A percentile compares a stretch with the other conserved stretches of the same genome.
Evolutionary conservation across 2,329 filamentous ascomycete genomes (phyloP).

Genomic region (Aspergillus puulaauensis): DNA sequence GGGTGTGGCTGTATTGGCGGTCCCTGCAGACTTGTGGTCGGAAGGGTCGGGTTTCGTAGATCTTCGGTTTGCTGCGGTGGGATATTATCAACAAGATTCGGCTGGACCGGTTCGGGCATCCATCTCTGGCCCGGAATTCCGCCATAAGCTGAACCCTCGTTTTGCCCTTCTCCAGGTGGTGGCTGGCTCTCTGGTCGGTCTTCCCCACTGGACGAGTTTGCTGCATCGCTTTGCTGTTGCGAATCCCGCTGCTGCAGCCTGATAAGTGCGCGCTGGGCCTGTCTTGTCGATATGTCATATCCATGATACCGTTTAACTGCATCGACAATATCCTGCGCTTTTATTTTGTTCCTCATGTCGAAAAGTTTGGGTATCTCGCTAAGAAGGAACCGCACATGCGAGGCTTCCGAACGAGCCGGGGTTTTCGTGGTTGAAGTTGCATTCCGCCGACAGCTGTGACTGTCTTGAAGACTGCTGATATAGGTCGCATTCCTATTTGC

Average conservation of each 20-base stretch:
- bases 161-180: conserved; percentile 25
- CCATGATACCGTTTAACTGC: conserved; percentile 43
- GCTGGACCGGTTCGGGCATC: conserved; percentile 30
- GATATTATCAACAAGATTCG: conserved; percentile 29
- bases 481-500: conserved; percentile 42
- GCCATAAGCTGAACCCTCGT: conserved; percentile 26
- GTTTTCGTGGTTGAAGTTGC: conserved; percentile 29
- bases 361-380: conserved; percentile 42
- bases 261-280: conserved; percentile 39
- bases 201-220: conserved; percentile 23
- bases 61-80: conserved; percentile 20
- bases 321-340: conserved; percentile 39
- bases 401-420: conserved; percentile 40
- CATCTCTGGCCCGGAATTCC: conserved; percentile 33
- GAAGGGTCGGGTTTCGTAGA: conserved; percentile 19
- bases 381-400: conserved; percentile 40
- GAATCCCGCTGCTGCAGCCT: conserved; percentile 33
- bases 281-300: conserved; percentile 40
- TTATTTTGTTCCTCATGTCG: conserved; percentile 38
- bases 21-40: conserved; percentile 19
- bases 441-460: conserved; percentile 36
- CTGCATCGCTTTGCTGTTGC: conserved; percentile 22
- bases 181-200: conserved; percentile 27
- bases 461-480: conserved; percentile 41
- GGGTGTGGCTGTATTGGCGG: conserved; percentile 19